Evolutionary conservation across 192 early-diverging fungal genomes (phyloP), one percentile per base, ranked within the genome.

Genomic region (Dimargaris verticillata): DNA sequence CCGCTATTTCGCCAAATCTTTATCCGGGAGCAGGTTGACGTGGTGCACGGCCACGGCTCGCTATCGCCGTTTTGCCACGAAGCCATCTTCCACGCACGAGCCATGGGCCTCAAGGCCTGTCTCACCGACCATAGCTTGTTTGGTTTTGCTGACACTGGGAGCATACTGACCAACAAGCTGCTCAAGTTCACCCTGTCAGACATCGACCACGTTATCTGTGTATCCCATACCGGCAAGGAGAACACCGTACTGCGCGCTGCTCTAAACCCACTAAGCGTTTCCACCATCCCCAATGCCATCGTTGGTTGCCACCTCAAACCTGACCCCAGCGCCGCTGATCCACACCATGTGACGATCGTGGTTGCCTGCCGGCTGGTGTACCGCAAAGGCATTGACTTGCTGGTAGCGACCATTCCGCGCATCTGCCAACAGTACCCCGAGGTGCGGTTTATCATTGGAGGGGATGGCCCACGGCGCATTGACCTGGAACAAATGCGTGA

Each of bases 201-300:
- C 62, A 80, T 97, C 33, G 87, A 93, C 61, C 93, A 96, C 70
- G 92, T 94, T 25, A 93, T 99, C 47, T 99, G 95, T 64, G 95
- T 99, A 18, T 95, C 92, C 22, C 88, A 97, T 71, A 99, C 95
- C 62, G 93, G 93, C 76, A 99, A 96, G 72, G 95, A 97, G 71
- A 99, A 99, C 72, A 99, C 95, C 1, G 95, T 99, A 12, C 71
- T 99, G 28, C 76, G 95, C 20, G 95, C 92, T 1, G 84, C 88
- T 7, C 77, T 99, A 22, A 85, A 89, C 44, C 95, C 95, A 12
- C 72, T 78, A 60, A 80, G 83, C 61, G 95, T 99, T 5, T 91
- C 88, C 5, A 93, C 95, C 24, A 93, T 99, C 50, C 95, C 95
- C 17, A 99, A 99, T 73, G 94, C 93, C 41, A 86, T 99, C 17